Evolutionary conservation across 2,329 filamentous ascomycete genomes (phyloP), one percentile per base, ranked within the genome.

Genomic region (Fusarium armeniacum): DNA sequence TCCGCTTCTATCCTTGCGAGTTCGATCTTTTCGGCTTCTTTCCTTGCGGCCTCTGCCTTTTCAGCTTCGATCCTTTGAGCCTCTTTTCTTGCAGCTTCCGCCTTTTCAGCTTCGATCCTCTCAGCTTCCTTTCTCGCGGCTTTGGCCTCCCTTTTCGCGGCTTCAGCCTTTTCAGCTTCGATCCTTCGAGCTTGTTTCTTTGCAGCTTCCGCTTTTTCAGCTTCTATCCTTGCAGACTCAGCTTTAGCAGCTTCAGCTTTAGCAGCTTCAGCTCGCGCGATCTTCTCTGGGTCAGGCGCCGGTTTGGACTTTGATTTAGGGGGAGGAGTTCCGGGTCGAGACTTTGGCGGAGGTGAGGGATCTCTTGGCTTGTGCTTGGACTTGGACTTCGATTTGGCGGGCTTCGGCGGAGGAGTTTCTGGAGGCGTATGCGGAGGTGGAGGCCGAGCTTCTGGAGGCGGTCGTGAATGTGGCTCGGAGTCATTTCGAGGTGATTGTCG

Each of bases 161-260:
- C 52, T 6, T 54, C 40, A 4, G 38, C 51, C 8, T 12, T 43
- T 10, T 16, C 16, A 4, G 54, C n/a, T 3, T 24, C 51, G 4
- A 35, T 20, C 30, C 8, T 24, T 12, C n/a, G 28, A 5, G 89
- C 90, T 75, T 88, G 90, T 70, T 91, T 89, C 89, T 90, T 92
- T 0, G 87, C 82, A 10, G 83, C 81, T 73, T 85, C 85, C 1
- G 81, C 78, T 32, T 62, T 73, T 20, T 20, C 3, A 12, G 50
- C 11, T 36, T 44, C 28, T 8, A 18, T 18, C 8, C 38, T 30
- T 45, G 43, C 4, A 24, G 43, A 10, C 15, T 46, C 32, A 16
- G 24, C 41, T 16, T 45, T 26, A 5, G 36, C 32, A 1, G 46
- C 46, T 8, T 50, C 46, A 10, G 20, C 12, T 28, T 36, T 26